Evolutionary conservation across 495 filamentous ascomycete genomes (phyloP).

Genomic region (Penicillium silybi): DNA sequence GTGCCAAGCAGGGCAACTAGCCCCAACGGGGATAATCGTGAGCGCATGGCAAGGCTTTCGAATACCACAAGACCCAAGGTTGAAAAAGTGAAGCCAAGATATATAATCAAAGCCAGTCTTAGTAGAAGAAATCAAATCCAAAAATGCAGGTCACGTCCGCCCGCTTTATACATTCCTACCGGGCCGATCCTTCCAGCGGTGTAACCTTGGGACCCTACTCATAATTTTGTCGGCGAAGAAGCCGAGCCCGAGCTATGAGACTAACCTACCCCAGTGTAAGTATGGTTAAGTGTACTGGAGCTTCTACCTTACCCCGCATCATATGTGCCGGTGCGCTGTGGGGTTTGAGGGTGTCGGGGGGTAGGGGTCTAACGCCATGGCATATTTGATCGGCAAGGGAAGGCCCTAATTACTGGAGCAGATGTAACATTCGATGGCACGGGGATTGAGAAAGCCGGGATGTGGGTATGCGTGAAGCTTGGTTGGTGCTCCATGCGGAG

Average conservation of each 20-base stretch:
- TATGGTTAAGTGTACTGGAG: not conserved
- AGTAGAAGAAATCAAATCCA: not conserved
- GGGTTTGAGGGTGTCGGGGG: not conserved
- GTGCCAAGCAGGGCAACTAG: not conserved
- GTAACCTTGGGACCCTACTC: not conserved
- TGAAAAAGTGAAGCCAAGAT: not conserved
- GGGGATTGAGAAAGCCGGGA: not conserved
- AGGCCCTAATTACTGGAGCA: not conserved
- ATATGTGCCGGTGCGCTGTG: not conserved
- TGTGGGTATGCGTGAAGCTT: slow-evolving; percentile 7
- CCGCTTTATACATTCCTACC: slow-evolving; percentile 6
- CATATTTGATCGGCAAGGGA: slow-evolving; percentile 10
- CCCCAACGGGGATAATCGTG: not conserved
- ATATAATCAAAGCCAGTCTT: not conserved
- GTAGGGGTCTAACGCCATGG: not conserved
- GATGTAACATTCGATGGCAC: slow-evolving; percentile 8
- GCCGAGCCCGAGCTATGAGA: not conserved
- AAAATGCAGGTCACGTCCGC: not conserved
- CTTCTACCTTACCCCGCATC: slow-evolving; percentile 13
- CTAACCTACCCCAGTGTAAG: too few species aligned
- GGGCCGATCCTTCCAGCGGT: not conserved
- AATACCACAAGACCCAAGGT: not conserved
- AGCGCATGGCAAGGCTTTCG: not conserved
- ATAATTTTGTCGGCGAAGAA: not conserved
- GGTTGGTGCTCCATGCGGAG: slow-evolving; percentile 6